These are phyloP conservation scores for Golubevia sp. DNA, from an alignment of 1,284 basidiomycete genomes.

Conservation along the genomic window DNA sequence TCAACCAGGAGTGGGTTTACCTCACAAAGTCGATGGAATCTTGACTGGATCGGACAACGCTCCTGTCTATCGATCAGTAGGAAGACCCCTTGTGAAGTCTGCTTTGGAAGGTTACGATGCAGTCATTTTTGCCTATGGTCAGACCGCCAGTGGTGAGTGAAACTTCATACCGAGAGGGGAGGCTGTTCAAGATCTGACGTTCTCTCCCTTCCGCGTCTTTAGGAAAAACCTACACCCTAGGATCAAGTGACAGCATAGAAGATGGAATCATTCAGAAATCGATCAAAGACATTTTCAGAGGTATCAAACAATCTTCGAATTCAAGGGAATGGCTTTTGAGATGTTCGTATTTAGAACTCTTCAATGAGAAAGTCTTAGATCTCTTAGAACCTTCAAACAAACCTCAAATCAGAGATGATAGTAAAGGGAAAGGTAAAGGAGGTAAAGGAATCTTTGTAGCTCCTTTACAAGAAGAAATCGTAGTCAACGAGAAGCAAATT, in stretches of 20 bases:
- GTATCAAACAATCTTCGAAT: constrained; percentile 27
- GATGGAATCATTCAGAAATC: constrained; percentile 48
- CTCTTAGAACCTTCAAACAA: constrained; percentile 75
- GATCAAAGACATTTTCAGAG: constrained; percentile 46
- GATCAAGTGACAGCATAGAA: too few relatives aligned
- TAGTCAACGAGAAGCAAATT: constrained; percentile 84
- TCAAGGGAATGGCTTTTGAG: constrained; percentile 88
- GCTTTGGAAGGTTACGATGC: constrained; percentile 51
- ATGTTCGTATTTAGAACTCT: constrained; percentile 93
- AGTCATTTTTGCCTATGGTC: constrained; percentile 53
- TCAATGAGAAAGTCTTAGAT: constrained; percentile 91
- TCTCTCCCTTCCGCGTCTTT: too few relatives aligned
- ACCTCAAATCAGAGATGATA: constrained; percentile 46
- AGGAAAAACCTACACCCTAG: constrained; percentile 23
- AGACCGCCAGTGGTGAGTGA: constrained; percentile 62
- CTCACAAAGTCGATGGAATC: constrained; percentile 68
- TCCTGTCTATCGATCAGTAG: constrained; percentile 80
- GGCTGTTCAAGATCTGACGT: constrained; percentile 65
- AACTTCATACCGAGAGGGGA: constrained; percentile 42
- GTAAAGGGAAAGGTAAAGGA: constrained; percentile 10
- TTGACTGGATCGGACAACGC: constrained; percentile 82
- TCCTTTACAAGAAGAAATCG: constrained; percentile 85
- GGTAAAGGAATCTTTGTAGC: constrained; percentile 65
- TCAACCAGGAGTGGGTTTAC: constrained; percentile 26
- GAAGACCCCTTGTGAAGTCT: constrained; percentile 75